Evolutionary conservation across 306 rosid species (phyloP), one percentile per base, ranked within the genome.

Genomic region (Adenanthera pavonina): DNA sequence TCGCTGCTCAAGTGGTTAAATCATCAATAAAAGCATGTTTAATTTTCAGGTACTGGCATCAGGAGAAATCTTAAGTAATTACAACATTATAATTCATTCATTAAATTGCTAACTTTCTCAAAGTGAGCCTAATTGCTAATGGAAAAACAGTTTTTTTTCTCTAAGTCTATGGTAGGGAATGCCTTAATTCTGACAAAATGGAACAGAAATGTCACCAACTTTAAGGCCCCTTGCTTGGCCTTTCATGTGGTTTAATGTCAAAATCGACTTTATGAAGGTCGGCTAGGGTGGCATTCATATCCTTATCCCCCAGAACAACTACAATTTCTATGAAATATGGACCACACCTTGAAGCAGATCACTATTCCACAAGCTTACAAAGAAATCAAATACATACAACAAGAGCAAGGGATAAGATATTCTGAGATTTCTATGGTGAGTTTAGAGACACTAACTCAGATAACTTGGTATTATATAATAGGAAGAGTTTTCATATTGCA

Each of bases 261-360:
- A 76, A 86, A 83, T 86, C 83, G 69, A 48, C 60, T 79, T 82
- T 72, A 72, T 35, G 38, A 77, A 51, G 66, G 78, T 80, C 43
- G 83, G 85, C 52, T 76, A 43, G 25, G 70, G 67, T 72, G 30
- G 17, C 72, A 80, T 66, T 77, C 78, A 34, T 83, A 66, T 72
- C 78, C 80, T 76, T 76, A 72, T 83, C 83, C 79, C 74, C 16
- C 15, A 82, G 74, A 48, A 51, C 56, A 76, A 72, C 48, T 56
- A 65, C 61, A 53, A 56, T 47, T 41, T 76, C 41, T 52, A 35
- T 3, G 56, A 19, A 76, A 76, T 15, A 34, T 56, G 83, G 77
- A 79, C 84, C 79, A 86, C 77, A 4, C 8, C 69, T 75, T 79
- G 56, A 71, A 86, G 62, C 64, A 16, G 59, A 72, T 13, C 35